phyloP scores from a whole-genome alignment of 345 rosid species.

The Salix arbutifolia region DNA sequence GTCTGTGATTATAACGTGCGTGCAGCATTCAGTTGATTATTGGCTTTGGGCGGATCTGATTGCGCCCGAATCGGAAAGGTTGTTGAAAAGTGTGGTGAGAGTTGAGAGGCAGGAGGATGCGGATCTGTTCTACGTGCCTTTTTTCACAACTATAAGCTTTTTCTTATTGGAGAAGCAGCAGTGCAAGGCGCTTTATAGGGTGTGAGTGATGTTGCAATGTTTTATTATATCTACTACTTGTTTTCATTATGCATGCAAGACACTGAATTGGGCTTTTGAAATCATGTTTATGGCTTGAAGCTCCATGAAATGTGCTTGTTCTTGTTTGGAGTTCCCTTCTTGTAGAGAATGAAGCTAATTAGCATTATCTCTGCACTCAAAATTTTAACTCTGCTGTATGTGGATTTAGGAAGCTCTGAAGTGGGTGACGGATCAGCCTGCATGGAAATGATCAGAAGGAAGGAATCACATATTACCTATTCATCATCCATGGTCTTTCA shows the following conservation, averaged over 20 bases:
- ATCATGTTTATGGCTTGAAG: neutral
- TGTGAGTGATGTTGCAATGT: constrained; percentile 70
- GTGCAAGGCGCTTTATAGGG: constrained; percentile 99
- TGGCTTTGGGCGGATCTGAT: constrained; percentile 98
- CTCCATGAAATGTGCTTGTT: neutral
- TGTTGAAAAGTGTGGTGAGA: constrained; percentile 72
- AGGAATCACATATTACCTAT: constrained; percentile 95
- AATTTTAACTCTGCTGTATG: constrained; percentile 1
- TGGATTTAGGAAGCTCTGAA: constrained; percentile 70
- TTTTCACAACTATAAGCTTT: constrained; percentile 89
- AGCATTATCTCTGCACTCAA: neutral
- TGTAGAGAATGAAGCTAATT: too few relatives aligned
- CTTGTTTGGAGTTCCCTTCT: neutral
- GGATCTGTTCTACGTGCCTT: constrained; percentile 80
- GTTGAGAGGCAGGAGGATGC: constrained; percentile 79
- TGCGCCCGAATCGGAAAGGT: constrained; percentile 71
- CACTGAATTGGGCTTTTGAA: neutral
- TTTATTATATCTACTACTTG: constrained; percentile 7
- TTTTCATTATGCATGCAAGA: neutral
- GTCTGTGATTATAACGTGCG: neutral
- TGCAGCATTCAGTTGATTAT: constrained; percentile 90
- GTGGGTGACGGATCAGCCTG: constrained; percentile 98
- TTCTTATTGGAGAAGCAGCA: constrained; percentile 92
- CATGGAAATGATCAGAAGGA: constrained; percentile 87
- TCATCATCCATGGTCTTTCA: constrained; percentile 99